Base-by-base conservation (phyloP, 2,329 filamentous ascomycete species). In the Chrysosphaeria jannelii region DNA sequence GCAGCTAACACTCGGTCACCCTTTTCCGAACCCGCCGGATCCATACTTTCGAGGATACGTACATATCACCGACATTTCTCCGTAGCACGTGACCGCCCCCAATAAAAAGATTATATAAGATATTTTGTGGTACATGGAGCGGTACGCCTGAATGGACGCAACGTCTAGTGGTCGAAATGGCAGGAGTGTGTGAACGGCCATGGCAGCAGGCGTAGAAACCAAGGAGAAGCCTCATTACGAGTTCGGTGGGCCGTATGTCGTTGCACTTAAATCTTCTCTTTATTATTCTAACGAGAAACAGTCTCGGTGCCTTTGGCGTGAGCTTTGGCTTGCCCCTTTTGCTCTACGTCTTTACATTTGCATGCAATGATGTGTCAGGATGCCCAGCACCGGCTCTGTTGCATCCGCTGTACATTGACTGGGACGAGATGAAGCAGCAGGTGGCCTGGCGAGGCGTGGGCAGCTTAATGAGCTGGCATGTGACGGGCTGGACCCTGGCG, bases 311-410 rank as follows among this genome's bases (percentile, higher is more conserved):
- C 17, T 59, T 68, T 29, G 57, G 48, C 29, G 74, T 93, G 37
- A 71, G 71, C 6, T 68, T 88, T 35, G 66, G 67, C 27, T 61
- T 91, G 1, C 81, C 81, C 0, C 29, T 78, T 20, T 54, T 79
- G 31, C 59, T 76, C 34, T 89, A 85, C 46, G 40, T 65, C 35
- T 68, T 81, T 39, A 57, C 66, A 22, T 89, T 91, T 39, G 51
- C 69, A 36, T 91, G 81, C 56, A 93, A 91, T 47, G 79, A 93
- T 42, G 51, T 88, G 31, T 69, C 75, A 6, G 81, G 85, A 28
- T 93, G 85, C 39, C 85, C 81, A 22, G 67, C 74, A 3, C 76
- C 79, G 4, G 76, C 72, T 4, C 53, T 81, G 6, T 55, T 89
- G 18, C 53, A 57, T 33, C 78, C 72, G 15, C 64, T 57, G 27